phyloP scores from a whole-genome alignment of 2,329 filamentous ascomycete genomes.

The Colletotrichum sp. region DNA sequence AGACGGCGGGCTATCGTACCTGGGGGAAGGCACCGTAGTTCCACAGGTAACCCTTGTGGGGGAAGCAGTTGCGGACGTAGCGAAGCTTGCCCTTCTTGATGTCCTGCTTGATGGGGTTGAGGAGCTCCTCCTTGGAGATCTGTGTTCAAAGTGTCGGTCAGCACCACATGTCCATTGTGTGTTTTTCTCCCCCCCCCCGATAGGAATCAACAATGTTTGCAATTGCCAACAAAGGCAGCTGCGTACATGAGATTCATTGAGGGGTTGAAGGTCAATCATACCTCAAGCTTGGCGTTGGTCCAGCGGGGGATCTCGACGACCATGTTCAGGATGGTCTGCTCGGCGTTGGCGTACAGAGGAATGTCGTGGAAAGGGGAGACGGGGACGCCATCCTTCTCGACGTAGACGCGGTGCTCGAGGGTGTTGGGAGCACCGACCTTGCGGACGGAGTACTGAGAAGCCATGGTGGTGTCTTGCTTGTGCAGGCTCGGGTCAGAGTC shows the following conservation, averaged over 20 bases:
- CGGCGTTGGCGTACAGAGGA: slow-evolving; percentile 94
- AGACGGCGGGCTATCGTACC: slow-evolving; percentile 54
- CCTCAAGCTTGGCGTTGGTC: slow-evolving; percentile 99
- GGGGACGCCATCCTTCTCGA: slow-evolving; percentile 95
- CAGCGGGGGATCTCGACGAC: slow-evolving; percentile 98
- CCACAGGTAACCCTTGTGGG: slow-evolving; percentile 99
- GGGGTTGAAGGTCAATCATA: slow-evolving; percentile 49
- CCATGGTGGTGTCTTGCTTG: slow-evolving; percentile 50
- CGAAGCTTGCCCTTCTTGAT: slow-evolving; percentile 99
- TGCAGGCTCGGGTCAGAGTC: slow-evolving; percentile 22
- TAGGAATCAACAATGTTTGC: not conserved
- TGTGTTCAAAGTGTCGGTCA: slow-evolving; percentile 40
- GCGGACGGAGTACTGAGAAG: slow-evolving; percentile 75
- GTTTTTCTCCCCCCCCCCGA: not conserved
- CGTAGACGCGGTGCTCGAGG: slow-evolving; percentile 94
- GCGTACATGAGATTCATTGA: slow-evolving; percentile 2
- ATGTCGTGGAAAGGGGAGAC: slow-evolving; percentile 98
- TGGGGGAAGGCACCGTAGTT: slow-evolving; percentile 99
- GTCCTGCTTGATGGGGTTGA: slow-evolving; percentile 99
- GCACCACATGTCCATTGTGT: not conserved
- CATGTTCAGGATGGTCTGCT: slow-evolving; percentile 98
- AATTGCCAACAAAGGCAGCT: not conserved
- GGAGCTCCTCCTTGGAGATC: slow-evolving; percentile 98
- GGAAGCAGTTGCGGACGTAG: slow-evolving; percentile 99
- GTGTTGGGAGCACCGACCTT: slow-evolving; percentile 92